Evolutionary conservation across 768 basidiomycete species (phyloP).

Genomic region (Rhizopogon rudus): DNA sequence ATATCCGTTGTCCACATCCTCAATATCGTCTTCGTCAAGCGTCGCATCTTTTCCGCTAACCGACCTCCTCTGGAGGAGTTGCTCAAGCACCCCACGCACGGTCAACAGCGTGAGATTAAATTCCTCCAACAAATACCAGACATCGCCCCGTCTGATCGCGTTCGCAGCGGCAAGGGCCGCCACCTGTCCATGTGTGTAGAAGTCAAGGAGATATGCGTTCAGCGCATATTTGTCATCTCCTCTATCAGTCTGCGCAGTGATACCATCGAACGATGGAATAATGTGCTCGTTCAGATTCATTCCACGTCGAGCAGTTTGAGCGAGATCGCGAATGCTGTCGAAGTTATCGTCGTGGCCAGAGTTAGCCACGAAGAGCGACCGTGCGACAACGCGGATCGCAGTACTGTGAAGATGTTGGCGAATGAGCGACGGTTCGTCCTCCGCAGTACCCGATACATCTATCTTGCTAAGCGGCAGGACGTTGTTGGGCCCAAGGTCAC

Average conservation of each 20-base stretch:
- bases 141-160: constrained; percentile 52
- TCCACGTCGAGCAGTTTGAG: constrained; percentile 44
- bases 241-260: constrained; percentile 17
- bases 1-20: constrained; percentile 32
- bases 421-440: constrained; percentile 4
- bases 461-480: constrained; percentile 44
- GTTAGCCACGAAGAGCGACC: constrained; percentile 62
- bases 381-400: constrained; percentile 34
- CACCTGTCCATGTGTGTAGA: constrained; percentile 61
- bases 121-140: constrained; percentile 63
- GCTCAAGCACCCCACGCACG: constrained; percentile 45
- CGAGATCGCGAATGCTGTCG: constrained; percentile 44
- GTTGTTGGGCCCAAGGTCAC: constrained; percentile 37
- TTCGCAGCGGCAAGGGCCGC: constrained; percentile 45
- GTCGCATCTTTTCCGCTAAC: constrained; percentile 7
- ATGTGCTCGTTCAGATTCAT: constrained; percentile 54
- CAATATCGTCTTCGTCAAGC: constrained; percentile 13
- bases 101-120: constrained; percentile 48
- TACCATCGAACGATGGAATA: constrained; percentile 48
- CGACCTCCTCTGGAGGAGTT: constrained; percentile 32
- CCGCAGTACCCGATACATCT: constrained; percentile 15
- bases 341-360: constrained; percentile 64
- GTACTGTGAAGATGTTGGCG: constrained; percentile 31
- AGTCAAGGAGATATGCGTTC: constrained; percentile 67
- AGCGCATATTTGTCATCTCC: constrained; percentile 30